These are phyloP conservation scores for Podaxis carcinomalis DNA, from an alignment of 768 basidiomycete genomes.

Conservation along the genomic window DNA sequence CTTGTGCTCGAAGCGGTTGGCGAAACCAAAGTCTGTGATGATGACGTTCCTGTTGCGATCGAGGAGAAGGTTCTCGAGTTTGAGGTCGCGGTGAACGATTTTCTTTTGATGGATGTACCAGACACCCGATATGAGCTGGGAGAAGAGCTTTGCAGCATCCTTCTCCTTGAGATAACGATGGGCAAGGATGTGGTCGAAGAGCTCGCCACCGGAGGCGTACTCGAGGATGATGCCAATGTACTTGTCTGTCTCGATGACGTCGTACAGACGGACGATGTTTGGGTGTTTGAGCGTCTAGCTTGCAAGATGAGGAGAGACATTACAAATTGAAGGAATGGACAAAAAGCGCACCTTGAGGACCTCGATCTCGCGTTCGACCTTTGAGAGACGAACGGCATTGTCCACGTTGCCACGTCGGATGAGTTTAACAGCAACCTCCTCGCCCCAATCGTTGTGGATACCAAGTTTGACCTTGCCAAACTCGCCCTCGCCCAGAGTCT, in stretches of 20 bases:
- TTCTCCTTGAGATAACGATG: constrained; percentile 94
- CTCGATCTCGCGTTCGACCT: constrained; percentile 97
- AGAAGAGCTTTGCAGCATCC: constrained; percentile 93
- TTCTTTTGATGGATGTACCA: constrained; percentile 99
- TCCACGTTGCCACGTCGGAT: constrained; percentile 93
- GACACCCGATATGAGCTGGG: constrained; percentile 96
- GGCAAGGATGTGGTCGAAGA: constrained; percentile 98
- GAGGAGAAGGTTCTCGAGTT: constrained; percentile 95
- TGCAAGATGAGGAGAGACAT: constrained; percentile 15
- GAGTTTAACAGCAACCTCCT: constrained; percentile 98
- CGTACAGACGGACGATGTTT: constrained; percentile 96
- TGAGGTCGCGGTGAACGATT: constrained; percentile 98
- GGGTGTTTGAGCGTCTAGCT: constrained; percentile 88
- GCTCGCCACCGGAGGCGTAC: constrained; percentile 96
- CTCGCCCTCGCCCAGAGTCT: constrained; percentile 97
- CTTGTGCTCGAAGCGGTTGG: constrained; percentile 93
- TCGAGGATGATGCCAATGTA: constrained; percentile 99
- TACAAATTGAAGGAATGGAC: background rate
- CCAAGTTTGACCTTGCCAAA: constrained; percentile 99
- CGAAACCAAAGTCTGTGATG: constrained; percentile 99
- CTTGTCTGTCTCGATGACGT: constrained; percentile 99
- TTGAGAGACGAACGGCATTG: constrained; percentile 79
- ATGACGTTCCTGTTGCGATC: constrained; percentile 98
- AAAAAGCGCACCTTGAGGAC: constrained; percentile 75
- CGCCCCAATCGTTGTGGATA: constrained; percentile 87